Percentiles rank a stretch among this genome's conserved stretches.
phyloP scores from a whole-genome alignment of 2,329 filamentous ascomycete genomes.

The Ophiognomonia clavigignenti-juglandacearum region DNA sequence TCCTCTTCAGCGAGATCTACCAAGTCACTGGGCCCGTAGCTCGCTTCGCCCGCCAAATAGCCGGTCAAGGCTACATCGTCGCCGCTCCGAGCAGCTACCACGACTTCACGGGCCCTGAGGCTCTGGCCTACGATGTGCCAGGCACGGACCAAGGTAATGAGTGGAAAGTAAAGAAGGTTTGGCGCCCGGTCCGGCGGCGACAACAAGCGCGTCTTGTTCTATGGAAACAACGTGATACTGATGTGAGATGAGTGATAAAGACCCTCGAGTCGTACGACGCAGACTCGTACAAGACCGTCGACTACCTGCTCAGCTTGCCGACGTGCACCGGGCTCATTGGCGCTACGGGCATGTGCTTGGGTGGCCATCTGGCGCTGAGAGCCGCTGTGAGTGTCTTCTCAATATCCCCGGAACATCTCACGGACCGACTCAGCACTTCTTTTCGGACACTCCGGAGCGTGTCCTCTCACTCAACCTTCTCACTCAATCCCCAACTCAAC shows the following conservation, averaged over 20 bases:
- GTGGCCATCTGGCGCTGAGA: conserved; percentile 73
- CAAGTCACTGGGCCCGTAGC: conserved; percentile 84
- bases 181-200: too few relatives aligned
- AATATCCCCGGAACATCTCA: too few relatives aligned
- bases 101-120: conserved; percentile 82
- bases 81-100: conserved; percentile 89
- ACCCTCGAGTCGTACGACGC: conserved; percentile 83
- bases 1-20: conserved; percentile 80
- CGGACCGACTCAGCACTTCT: too few relatives aligned
- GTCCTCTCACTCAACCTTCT: not conserved
- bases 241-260: conserved; percentile 37
- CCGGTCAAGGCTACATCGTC: conserved; percentile 88
- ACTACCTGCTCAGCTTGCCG: conserved; percentile 63
- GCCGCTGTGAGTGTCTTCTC: conserved; percentile 42
- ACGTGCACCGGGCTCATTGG: conserved; percentile 81
- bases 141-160: conserved; percentile 85
- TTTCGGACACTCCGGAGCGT: too few relatives aligned
- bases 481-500: conserved; percentile 3
- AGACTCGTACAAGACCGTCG: conserved; percentile 64
- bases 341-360: conserved; percentile 85
- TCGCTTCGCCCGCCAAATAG: conserved; percentile 86
- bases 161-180: conserved; percentile 81
- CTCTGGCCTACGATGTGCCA: conserved; percentile 78
- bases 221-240: too few relatives aligned
- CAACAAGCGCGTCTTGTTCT: too few relatives aligned